Conservation (phyloP, 345 rosid species). For the Acer negundo region DNA sequence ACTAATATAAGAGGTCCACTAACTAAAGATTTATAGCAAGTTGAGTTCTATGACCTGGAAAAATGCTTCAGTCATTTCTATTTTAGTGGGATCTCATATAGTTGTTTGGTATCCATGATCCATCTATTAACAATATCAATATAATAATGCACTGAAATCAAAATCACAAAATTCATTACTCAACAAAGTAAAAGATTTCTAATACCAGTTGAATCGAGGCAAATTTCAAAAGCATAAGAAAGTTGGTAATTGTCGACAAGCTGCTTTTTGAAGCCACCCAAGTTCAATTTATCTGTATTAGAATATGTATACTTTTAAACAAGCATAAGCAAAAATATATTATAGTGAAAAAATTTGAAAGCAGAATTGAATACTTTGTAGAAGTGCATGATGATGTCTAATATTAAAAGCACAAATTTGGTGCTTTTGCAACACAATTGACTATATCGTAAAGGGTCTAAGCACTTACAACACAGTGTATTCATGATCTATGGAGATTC, state of each 20-base stretch:
- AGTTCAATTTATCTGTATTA: neutral
- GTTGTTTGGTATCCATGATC: neutral
- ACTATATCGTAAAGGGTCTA: too few relatives aligned
- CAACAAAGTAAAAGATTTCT: neutral
- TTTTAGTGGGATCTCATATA: neutral
- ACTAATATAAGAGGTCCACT: neutral
- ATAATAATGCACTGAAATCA: neutral
- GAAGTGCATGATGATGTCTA: neutral
- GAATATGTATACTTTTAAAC: neutral
- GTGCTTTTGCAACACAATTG: neutral
- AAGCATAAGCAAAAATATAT: neutral
- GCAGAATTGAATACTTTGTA: neutral
- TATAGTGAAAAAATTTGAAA: neutral
- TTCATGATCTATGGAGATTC: neutral
- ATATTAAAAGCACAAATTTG: neutral
- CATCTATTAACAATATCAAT: neutral
- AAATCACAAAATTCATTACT: neutral
- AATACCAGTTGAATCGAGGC: neutral
- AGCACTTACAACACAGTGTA: too few relatives aligned
- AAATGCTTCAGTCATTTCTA: neutral
- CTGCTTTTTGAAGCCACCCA: neutral
- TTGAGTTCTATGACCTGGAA: neutral
- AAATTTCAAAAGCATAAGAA: neutral
- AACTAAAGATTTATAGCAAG: neutral
- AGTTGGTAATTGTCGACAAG: neutral